A percentile compares a stretch with the other conserved stretches of the same genome.
Evolutionary conservation across 2,329 filamentous ascomycete genomes (phyloP).

Genomic region (Botryotinia convoluta): DNA sequence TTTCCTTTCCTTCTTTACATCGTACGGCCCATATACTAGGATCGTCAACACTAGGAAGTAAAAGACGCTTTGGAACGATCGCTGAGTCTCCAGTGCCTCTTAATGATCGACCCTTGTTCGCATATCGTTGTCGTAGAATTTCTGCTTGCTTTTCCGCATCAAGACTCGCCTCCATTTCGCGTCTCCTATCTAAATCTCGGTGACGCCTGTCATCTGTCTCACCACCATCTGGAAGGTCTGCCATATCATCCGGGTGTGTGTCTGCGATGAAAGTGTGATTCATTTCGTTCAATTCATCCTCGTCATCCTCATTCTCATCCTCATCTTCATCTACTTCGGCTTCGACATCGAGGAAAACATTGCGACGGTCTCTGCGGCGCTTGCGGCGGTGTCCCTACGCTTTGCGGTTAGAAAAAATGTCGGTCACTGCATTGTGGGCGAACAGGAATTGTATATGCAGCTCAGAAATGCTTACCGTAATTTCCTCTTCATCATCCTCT

Average conservation of each 20-base stretch:
- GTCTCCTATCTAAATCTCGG: constrained; percentile 87
- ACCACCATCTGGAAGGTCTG: constrained; percentile 68
- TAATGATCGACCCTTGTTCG: constrained; percentile 70
- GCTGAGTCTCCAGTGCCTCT: constrained; percentile 66
- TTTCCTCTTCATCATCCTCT: constrained; percentile 64
- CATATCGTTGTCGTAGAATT: constrained; percentile 82
- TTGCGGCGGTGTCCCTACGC: constrained; percentile 70
- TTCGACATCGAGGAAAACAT: constrained; percentile 94
- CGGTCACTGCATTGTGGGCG: constrained; percentile 29
- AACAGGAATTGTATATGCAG: not conserved
- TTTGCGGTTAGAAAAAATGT: constrained; percentile 29
- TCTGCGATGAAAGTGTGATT: constrained; percentile 81
- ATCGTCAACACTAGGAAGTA: constrained; percentile 91
- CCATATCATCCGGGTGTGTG: constrained; percentile 85
- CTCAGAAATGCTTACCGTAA: constrained; percentile 42
- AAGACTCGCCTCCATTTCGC: constrained; percentile 81
- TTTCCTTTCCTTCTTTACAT: constrained; percentile 93
- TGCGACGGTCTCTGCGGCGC: constrained; percentile 69
- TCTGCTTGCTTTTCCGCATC: constrained; percentile 94
- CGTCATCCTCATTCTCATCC: constrained; percentile 82
- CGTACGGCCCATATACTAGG: constrained; percentile 93
- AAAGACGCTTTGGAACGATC: constrained; percentile 77
- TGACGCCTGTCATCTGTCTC: constrained; percentile 90
- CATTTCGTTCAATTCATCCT: constrained; percentile 80
- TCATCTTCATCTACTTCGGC: constrained; percentile 95